phyloP scores from a whole-genome alignment of 1,284 basidiomycete species.

The Malassezia restricta region DNA sequence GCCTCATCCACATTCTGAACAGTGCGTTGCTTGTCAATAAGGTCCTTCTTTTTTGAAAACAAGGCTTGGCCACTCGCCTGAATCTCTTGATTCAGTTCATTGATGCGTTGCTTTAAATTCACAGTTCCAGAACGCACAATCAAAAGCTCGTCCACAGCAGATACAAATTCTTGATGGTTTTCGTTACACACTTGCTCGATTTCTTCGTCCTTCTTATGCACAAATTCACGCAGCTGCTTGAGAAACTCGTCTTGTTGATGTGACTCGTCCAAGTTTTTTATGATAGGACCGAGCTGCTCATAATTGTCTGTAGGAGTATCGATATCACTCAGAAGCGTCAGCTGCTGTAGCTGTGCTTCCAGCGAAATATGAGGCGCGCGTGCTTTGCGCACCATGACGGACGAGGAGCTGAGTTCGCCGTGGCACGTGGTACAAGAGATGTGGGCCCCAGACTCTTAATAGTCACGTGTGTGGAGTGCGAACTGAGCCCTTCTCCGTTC shows the following conservation, averaged over 20 bases:
- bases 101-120: constrained; percentile 51
- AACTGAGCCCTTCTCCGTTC: not conserved
- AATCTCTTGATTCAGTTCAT: constrained; percentile 54
- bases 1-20: constrained; percentile 87
- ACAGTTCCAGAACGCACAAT: constrained; percentile 67
- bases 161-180: constrained; percentile 96
- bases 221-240: constrained; percentile 68
- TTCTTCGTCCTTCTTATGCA: constrained; percentile 83
- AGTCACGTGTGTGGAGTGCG: constrained; percentile 5
- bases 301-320: constrained; percentile 40
- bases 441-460: not conserved
- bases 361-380: constrained; percentile 35
- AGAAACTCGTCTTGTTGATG: constrained; percentile 84
- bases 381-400: constrained; percentile 20
- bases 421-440: not conserved
- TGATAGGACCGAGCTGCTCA: constrained; percentile 46
- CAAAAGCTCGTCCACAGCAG: constrained; percentile 85
- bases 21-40: constrained; percentile 75
- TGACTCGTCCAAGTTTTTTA: constrained; percentile 62
- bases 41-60: constrained; percentile 25
- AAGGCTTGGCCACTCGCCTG: constrained; percentile 42
- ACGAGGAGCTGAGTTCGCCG: not conserved
- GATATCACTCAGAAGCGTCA: constrained; percentile 41
- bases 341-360: constrained; percentile 42
- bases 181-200: constrained; percentile 89